Evolutionary conservation across 257 asterid species (phyloP), one percentile per base, ranked within the genome.

Genomic region (Asclepias syriaca): DNA sequence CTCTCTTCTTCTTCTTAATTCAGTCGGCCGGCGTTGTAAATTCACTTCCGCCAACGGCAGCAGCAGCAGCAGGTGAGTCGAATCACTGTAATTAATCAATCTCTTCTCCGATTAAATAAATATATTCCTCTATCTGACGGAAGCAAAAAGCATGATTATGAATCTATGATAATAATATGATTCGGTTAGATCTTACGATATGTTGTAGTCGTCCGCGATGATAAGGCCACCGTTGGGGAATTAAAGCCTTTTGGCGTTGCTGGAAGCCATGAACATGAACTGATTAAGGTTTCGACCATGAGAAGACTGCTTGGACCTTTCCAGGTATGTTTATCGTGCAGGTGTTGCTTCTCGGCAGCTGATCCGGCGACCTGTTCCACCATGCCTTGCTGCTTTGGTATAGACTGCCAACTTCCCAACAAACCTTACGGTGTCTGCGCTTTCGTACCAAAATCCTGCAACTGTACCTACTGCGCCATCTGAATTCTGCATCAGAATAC

Each of bases 401-500:
- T 77, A 6, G 67, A 63, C 22, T 63, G 67, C 48, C 67, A 63
- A 63, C 67, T 63, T 34, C 77, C 81, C 32, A 77, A 77, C 69
- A 77, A 66, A 71, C 81, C 77, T 58, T 77, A 57, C 3, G 81
- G 77, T 40, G 77, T 77, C 29, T 72, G 81, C 46, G 77, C 81
- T 72, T 72, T 72, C 29, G 81, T 72, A 4, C 77, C 77, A 58
- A 66, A 77, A 73, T 46, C 77, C 24, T 77, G 74, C 70, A 72
- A 61, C 66, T 72, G 74, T 21, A 66, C 50, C 58, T 66, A 73
- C 59, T 72, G 74, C 24, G 69, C 76, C 56, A 45, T 66, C 70
- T 63, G 19, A 34, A 3, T 8, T 1, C 4, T 34, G 39, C 39
- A 34, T 34, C 5, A 34, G 39, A 34, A 34, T 34, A 34, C 39